Base-by-base conservation (phyloP, 257 asterid genomes). In the Primulina tabacum region DNA sequence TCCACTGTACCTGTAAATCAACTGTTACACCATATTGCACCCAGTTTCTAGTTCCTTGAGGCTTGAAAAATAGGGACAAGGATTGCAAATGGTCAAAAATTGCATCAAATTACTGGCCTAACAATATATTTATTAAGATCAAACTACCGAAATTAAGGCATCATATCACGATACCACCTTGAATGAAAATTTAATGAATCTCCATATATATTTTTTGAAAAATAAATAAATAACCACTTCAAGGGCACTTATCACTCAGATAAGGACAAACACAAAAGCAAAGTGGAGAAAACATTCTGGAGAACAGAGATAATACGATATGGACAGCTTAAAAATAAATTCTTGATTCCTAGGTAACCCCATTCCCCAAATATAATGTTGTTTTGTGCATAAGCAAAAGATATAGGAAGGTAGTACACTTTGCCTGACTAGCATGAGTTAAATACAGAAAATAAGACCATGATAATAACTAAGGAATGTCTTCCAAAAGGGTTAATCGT, bases 1-100 rank as follows among this genome's bases (percentile, higher is more conserved):
- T 78, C 99, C 99, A 26, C 72, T 81, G 77, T 94, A 94, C 99
- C 97, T 93, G 82, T 65, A 65, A 55, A 72, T 71, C 57, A 63
- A 75, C 59, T 53, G 53, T 62, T 67, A 70, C 52, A 12, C 33
- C 40, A 63, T 26, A 20, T 75, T 53, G 65, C 30, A 58, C 64
- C 57, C 4, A 71, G 63, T 77, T 74, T n/a, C 84, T 52, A 32
- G 21, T 58, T 60, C 37, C 53, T 14, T 68, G 24, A 28, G 18
- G 55, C 55, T 47, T 47, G 7, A 47, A 47, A 47, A 12, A 47
- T 47, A 47, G 55, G 55, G 55, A 47, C 55, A 47, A 12, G n/a
- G 18, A 12, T 47, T 14, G 55, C 55, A 47, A 47, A 47, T 12
- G 18, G 18, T 47, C 4, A 47, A 47, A 47, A 12, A 47, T 47